These are phyloP conservation scores for Citrullus amarus DNA, from an alignment of 306 rosid species.

Conservation along the genomic window DNA sequence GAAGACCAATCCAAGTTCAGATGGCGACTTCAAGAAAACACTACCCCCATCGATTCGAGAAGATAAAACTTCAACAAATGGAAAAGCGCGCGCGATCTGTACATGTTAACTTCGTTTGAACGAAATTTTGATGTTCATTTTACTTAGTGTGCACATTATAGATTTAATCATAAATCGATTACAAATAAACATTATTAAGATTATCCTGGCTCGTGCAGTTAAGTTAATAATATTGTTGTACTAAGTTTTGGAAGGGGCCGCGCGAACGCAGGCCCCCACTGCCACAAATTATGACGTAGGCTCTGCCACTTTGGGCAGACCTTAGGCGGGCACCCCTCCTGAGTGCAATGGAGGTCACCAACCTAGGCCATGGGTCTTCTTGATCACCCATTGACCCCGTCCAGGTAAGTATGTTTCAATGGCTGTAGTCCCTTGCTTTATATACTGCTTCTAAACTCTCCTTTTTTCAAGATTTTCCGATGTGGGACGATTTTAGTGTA, in stretches of 20 bases:
- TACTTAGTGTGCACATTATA: not conserved
- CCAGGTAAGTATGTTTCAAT: constrained; percentile 27
- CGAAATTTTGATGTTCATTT: not conserved
- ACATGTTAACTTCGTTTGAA: not conserved
- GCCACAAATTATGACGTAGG: constrained; percentile 55
- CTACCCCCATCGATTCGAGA: not conserved
- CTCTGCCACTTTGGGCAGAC: constrained; percentile 31
- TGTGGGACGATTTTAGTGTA: not conserved
- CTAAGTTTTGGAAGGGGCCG: constrained; percentile 27
- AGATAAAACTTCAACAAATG: not conserved
- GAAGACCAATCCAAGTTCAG: not conserved
- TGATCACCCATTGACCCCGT: constrained; percentile 29
- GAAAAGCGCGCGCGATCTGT: not conserved
- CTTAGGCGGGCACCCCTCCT: constrained; percentile 22
- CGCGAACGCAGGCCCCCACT: constrained; percentile 76
- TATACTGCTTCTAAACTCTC: not conserved
- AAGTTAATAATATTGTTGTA: too few species aligned
- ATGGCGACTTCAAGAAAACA: not conserved
- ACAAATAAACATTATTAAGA: too few species aligned
- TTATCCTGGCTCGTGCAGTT: too few species aligned
- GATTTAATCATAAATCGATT: not conserved
- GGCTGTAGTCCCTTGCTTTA: not conserved
- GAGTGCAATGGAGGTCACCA: constrained; percentile 41
- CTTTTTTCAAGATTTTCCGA: not conserved
- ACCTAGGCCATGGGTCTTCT: constrained; percentile 25